phyloP scores from a whole-genome alignment of 305 asterid species.

The Fraxinus sp. region DNA sequence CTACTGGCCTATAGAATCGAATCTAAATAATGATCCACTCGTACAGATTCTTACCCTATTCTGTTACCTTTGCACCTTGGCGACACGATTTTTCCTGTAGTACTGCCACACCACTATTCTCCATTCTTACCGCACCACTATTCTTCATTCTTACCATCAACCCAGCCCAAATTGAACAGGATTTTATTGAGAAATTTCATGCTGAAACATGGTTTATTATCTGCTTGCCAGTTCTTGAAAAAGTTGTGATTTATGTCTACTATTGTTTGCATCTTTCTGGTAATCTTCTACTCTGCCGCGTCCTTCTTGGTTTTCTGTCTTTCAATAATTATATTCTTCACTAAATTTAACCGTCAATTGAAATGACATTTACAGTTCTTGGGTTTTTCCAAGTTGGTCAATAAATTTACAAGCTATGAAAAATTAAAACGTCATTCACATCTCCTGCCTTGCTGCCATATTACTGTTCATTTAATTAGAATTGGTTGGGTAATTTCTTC shows the following conservation, averaged over 20 bases:
- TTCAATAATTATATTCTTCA: neutral
- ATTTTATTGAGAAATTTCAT: neutral
- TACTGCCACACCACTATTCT: neutral
- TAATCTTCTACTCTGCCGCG: neutral
- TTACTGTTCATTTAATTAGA: neutral
- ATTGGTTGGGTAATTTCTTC: neutral
- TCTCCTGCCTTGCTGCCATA: neutral
- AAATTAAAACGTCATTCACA: neutral
- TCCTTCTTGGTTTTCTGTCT: neutral
- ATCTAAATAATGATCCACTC: neutral
- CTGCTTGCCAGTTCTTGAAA: conserved; percentile 16
- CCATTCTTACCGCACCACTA: neutral
- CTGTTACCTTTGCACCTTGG: neutral
- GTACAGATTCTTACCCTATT: neutral
- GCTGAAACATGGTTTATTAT: neutral
- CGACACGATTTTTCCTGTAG: neutral
- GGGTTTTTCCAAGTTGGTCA: neutral
- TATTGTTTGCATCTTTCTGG: neutral
- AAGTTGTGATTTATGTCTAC: neutral
- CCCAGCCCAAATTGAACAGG: neutral
- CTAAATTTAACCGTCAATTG: neutral
- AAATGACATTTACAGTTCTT: neutral
- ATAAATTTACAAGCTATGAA: neutral
- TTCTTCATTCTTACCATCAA: neutral
- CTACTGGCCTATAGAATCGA: neutral